Evolutionary conservation across 1,284 basidiomycete genomes (phyloP).

Genomic region (Wallemia hederae): DNA sequence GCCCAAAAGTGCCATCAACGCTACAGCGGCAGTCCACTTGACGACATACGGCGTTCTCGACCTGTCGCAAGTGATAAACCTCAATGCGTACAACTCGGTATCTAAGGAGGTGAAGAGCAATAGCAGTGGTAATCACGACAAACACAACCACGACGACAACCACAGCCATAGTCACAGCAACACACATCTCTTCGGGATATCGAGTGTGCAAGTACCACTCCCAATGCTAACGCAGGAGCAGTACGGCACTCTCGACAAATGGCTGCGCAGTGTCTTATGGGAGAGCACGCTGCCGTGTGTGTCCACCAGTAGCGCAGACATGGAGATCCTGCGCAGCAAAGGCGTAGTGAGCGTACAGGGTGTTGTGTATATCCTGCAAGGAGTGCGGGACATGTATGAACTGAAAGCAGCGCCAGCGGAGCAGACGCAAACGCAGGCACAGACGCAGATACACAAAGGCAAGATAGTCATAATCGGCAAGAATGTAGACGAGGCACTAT

Average conservation of each 20-base stretch:
- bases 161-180: slow-evolving; percentile 16
- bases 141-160: slow-evolving; percentile 1
- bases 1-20: slow-evolving; percentile 30
- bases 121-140: background rate
- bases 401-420: slow-evolving; percentile 20
- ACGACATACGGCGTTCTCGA: slow-evolving; percentile 36
- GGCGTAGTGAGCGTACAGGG: slow-evolving; percentile 30
- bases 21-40: slow-evolving; percentile 36
- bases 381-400: slow-evolving; percentile 61
- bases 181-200: slow-evolving; percentile 38
- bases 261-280: slow-evolving; percentile 54
- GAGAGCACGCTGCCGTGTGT: slow-evolving; percentile 18
- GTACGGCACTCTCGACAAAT: slow-evolving; percentile 28
- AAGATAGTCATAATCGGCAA: background rate
- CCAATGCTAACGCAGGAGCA: slow-evolving; percentile 23
- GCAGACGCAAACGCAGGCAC: background rate
- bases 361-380: slow-evolving; percentile 44
- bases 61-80: slow-evolving; percentile 39
- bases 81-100: slow-evolving; percentile 35
- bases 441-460: no score
- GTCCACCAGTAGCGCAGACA: background rate
- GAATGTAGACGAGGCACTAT: background rate
- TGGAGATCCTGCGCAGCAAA: slow-evolving; percentile 47
- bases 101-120: slow-evolving; percentile 5
- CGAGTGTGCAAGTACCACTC: slow-evolving; percentile 35